These are phyloP conservation scores for Cladophialophora bantiana DNA, from an alignment of 2,329 filamentous ascomycete genomes.

Conservation along the genomic window DNA sequence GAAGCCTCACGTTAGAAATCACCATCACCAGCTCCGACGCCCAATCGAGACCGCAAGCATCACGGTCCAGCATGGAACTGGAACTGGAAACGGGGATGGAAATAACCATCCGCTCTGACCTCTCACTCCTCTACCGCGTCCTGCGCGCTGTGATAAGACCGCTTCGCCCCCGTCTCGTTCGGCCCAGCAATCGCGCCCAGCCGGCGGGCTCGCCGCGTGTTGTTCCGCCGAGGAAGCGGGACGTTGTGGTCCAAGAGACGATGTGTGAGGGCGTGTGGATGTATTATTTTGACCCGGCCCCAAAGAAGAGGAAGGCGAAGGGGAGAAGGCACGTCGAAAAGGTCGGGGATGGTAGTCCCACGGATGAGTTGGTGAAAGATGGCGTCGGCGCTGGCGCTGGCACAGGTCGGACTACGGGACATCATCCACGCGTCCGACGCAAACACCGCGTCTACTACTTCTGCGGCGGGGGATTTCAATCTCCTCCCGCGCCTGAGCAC, in stretches of 20 bases:
- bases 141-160: slow-evolving; percentile 32
- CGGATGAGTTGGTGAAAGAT: background rate
- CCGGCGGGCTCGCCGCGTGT: slow-evolving; percentile 50
- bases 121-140: slow-evolving; percentile 32
- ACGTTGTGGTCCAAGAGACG: slow-evolving; percentile 51
- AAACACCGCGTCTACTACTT: slow-evolving; percentile 60
- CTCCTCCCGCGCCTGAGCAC: slow-evolving; percentile 58
- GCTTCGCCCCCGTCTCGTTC: slow-evolving; percentile 35
- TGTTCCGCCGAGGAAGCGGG: slow-evolving; percentile 44
- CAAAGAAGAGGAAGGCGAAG: background rate
- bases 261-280: slow-evolving; percentile 53
- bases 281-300: slow-evolving; percentile 50
- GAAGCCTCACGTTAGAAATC: background rate
- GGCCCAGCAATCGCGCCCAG: slow-evolving; percentile 20
- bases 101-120: slow-evolving; percentile 28
- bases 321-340: background rate
- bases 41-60: background rate
- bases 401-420: background rate
- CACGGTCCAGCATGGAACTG: too few species aligned
- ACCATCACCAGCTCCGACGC: background rate
- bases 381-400: background rate
- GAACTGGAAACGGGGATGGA: slow-evolving; percentile 4
- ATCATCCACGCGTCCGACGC: slow-evolving; percentile 14
- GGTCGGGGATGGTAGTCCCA: background rate
- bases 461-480: slow-evolving; percentile 63